Evolutionary conservation across 1,139 yeast species (phyloP).

Genomic region (Sugiyamaella castrensis): DNA sequence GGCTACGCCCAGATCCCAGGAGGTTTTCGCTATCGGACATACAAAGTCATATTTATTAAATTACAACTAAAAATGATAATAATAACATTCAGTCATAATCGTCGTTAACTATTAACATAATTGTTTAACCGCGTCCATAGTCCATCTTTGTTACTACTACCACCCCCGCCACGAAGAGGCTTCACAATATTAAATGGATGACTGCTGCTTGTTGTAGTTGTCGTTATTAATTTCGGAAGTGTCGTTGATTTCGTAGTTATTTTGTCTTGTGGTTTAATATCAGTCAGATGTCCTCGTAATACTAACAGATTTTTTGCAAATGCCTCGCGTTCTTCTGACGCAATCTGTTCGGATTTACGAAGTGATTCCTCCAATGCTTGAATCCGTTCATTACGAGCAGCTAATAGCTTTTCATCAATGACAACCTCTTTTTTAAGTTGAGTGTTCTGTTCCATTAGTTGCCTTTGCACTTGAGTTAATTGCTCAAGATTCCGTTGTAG

Average conservation of each 20-base stretch:
- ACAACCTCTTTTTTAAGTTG: slow-evolving; percentile 46
- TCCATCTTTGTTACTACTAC: slow-evolving; percentile 8
- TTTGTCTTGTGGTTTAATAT: slow-evolving; percentile 18
- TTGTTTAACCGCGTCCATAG: slow-evolving; percentile 21
- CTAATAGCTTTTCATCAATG: slow-evolving; percentile 57
- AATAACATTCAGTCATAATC: slow-evolving; percentile 2
- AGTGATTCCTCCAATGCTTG: slow-evolving; percentile 52
- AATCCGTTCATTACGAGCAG: slow-evolving; percentile 58
- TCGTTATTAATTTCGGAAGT: no score
- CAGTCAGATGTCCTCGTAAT: slow-evolving; percentile 44
- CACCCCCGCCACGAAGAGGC: slow-evolving; percentile 59
- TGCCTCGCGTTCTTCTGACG: slow-evolving; percentile 50
- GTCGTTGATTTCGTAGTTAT: not conserved
- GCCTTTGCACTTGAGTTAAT: slow-evolving; percentile 42
- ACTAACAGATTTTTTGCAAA: slow-evolving; percentile 52
- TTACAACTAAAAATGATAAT: slow-evolving; percentile 2
- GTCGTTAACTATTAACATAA: slow-evolving; percentile 16
- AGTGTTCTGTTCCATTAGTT: slow-evolving; percentile 48
- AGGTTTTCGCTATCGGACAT: no score
- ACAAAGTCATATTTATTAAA: slow-evolving; percentile 2
- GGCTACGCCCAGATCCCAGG: no score
- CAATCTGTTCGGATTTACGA: slow-evolving; percentile 50
- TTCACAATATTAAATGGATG: slow-evolving; percentile 50
- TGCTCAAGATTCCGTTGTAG: slow-evolving; percentile 48
- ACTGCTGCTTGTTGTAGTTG: slow-evolving; percentile 13